Evolutionary conservation across 2,329 filamentous ascomycete species (phyloP), one percentile per base, ranked within the genome.

Genomic region (Myriosclerotinia scirpicola): DNA sequence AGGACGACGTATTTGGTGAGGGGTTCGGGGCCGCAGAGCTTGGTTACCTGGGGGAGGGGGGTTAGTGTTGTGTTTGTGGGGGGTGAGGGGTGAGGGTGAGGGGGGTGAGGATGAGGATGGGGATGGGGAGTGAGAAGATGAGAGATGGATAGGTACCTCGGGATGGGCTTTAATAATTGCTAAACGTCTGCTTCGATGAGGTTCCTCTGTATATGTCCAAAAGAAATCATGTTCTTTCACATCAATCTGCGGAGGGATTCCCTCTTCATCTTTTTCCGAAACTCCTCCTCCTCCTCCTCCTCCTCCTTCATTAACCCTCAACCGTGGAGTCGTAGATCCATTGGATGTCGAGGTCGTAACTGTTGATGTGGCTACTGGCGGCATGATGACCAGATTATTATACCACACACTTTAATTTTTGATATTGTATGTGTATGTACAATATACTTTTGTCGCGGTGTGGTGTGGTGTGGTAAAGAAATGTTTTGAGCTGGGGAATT

Each of bases 201-300:
- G 95, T 80, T 99, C 95, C 79, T 99, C 95, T 12, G 95, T 97
- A 77, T 99, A 98, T 52, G 95, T 97, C 95, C 96, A 98, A 81
- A 96, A 97, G 84, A 98, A 98, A 78, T 77, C 74, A 71, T 77
- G 72, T 50, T 76, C 72, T 48, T 76, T 73, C 22, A 71, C 67
- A 26, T 74, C 71, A 68, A 65, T 65, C 26, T 44, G 66, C 22
- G 69, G 69, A 62, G 71, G 68, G 44, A 36, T 15, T 22, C 17
- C 38, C 46, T 61, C 64, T 20, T 48, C 55, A 22, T 60, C 20
- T n/a, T 56, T 52, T 40, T 8, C 56, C 1, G 62, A 53, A 44
- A 26, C 36, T 20, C 4, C 22, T 42, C 22, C 22, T 46, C 36
- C 26, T 26, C 11, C 22, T 40, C 8, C 53, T 42, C 54, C 64